phyloP scores from a whole-genome alignment of 768 basidiomycete genomes.

The Lactarius trivialis region DNA sequence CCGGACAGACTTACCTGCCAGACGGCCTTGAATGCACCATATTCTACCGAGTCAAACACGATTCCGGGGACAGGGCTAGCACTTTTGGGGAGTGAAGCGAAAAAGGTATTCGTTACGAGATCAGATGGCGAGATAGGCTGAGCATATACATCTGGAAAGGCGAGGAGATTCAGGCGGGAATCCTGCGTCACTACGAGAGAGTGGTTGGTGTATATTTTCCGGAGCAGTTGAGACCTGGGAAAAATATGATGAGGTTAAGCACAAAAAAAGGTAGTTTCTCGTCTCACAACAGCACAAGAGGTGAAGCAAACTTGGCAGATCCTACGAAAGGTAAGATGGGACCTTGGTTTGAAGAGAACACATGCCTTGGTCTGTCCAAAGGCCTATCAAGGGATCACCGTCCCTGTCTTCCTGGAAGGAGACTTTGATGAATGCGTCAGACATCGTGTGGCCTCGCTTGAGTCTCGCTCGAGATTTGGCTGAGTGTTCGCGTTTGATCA shows the following conservation, averaged over 20 bases:
- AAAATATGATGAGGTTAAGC: neutral
- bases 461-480: too few relatives aligned
- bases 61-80: conserved; percentile 40
- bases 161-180: conserved; percentile 39
- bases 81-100: conserved; percentile 42
- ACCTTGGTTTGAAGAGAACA: neutral
- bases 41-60: conserved; percentile 44
- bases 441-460: too few relatives aligned
- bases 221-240: conserved; percentile 40
- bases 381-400: conserved; percentile 38
- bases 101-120: conserved; percentile 44
- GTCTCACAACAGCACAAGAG: conserved; percentile 31
- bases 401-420: conserved; percentile 33
- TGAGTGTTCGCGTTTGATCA: neutral
- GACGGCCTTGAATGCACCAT: conserved; percentile 47
- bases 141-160: conserved; percentile 43
- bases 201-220: conserved; percentile 53
- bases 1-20: conserved; percentile 48
- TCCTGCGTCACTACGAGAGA: conserved; percentile 51
- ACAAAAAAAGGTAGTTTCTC: neutral
- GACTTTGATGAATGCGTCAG: conserved; percentile 42
- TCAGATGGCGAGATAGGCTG: conserved; percentile 44
- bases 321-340: conserved; percentile 29
- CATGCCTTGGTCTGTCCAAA: conserved; percentile 50
- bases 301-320: conserved; percentile 45